These are phyloP conservation scores for Penicillium sp. DNA, from an alignment of 2,329 filamentous ascomycete genomes.

Conservation along the genomic window DNA sequence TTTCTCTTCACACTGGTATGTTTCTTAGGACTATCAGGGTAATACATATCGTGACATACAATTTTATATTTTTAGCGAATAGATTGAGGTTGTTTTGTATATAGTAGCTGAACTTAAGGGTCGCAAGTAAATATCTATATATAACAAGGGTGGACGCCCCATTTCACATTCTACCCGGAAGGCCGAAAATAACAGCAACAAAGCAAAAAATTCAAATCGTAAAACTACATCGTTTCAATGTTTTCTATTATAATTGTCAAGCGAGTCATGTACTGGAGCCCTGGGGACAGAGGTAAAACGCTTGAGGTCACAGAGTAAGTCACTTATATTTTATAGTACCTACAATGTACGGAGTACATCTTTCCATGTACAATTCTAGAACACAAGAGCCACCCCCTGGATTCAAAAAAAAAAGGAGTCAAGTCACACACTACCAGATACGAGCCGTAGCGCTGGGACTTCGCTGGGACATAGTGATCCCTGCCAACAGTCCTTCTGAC, in stretches of 20 bases:
- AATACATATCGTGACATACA: neutral
- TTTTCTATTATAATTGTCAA: neutral
- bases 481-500: slow-evolving; percentile 6
- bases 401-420: neutral
- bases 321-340: no score
- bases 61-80: neutral
- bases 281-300: neutral
- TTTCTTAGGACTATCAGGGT: no score
- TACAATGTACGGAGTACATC: no score
- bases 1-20: neutral
- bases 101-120: neutral
- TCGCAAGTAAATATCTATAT: neutral
- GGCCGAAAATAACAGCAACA: neutral
- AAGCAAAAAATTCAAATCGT: neutral
- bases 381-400: neutral
- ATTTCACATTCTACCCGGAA: no score
- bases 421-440: slow-evolving; percentile 2
- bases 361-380: neutral
- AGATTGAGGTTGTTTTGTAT: neutral
- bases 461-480: neutral
- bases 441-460: slow-evolving; percentile 4
- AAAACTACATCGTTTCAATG: neutral
- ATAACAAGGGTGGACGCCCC: neutral
- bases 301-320: neutral
- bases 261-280: neutral